Evolutionary conservation across 78 protist genomes (phyloP), one percentile per base, ranked within the genome.

Genomic region (Dictyostelium citrinum): DNA sequence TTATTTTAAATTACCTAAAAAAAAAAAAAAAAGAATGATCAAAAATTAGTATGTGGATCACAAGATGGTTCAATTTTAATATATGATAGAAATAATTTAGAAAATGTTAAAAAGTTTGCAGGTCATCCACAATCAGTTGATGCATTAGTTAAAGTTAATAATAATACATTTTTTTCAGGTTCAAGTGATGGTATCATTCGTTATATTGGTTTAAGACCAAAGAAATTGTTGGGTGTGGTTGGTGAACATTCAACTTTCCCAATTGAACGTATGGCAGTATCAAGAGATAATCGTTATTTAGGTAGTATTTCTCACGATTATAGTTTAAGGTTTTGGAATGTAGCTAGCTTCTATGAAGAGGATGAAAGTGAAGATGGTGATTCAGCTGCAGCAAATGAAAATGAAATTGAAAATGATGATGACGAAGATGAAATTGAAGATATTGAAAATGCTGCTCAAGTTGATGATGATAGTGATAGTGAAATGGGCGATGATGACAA

Each of bases 121-220:
- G 93, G 93, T 12, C 93, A 86, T 78, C 93, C 93, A 29, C 80
- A 78, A 78, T 86, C 93, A 17, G 93, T 86, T 3, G 93, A 86
- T 86, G 46, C 93, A 29, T 33, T 86, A 10, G 83, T 86, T 29
- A 86, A 78, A n/a, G 82, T 86, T 33, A 60, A 64, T 35, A 39
- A 86, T 12, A 24, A 55, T 24, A 45, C 79, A 29, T 78, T 78
- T 46, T 81, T 86, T 29, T 78, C 93, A 14, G 93, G 93, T 22
- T 86, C 93, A 86, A 64, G 80, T 67, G 93, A 86, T 67, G 93
- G 93, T 78, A 86, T 86, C 12, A 86, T 86, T 84, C 77, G 91
- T 72, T 84, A 67, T 46, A 58, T 86, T 41, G 93, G 93, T 31
- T 37, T 78, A 3, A 35, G 79, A 67, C 93, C 93, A 76, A 86